Conservation (phyloP, 768 basidiomycete genomes). For the Agaricus sinodeliciosus region DNA sequence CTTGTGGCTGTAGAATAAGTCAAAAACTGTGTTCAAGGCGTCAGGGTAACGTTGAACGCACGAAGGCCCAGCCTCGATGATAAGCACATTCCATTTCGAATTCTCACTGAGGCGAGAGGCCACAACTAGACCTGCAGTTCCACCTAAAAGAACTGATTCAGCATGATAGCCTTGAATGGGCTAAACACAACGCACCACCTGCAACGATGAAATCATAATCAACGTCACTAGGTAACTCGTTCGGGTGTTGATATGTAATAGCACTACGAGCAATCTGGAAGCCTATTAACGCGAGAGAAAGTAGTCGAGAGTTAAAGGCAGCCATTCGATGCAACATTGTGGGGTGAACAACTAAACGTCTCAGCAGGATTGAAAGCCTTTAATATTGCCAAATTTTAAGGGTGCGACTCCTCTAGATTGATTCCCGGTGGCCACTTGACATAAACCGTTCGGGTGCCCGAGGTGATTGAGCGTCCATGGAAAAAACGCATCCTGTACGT, state of each 20-base stretch:
- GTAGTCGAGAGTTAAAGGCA: background rate
- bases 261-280: background rate
- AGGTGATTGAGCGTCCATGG: too few species aligned
- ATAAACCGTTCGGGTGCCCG: too few species aligned
- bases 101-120: conserved; percentile 9
- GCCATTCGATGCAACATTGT: too few species aligned
- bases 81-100: conserved; percentile 6
- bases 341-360: too few species aligned
- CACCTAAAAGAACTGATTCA: background rate
- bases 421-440: too few species aligned
- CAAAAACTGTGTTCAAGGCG: background rate
- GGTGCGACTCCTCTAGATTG: too few species aligned
- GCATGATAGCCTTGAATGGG: background rate
- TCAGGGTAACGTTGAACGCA: background rate
- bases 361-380: too few species aligned
- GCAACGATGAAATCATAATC: conserved; percentile 10
- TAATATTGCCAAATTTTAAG: too few species aligned
- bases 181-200: background rate
- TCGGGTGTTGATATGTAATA: background rate
- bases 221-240: background rate
- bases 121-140: conserved; percentile 7
- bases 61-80: conserved; percentile 12
- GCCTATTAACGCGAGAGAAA: background rate
- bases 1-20: background rate
- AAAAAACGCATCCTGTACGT: too few species aligned